phyloP scores from a whole-genome alignment of 2,329 filamentous ascomycete genomes.

The Hymenoscyphus fructigenus region DNA sequence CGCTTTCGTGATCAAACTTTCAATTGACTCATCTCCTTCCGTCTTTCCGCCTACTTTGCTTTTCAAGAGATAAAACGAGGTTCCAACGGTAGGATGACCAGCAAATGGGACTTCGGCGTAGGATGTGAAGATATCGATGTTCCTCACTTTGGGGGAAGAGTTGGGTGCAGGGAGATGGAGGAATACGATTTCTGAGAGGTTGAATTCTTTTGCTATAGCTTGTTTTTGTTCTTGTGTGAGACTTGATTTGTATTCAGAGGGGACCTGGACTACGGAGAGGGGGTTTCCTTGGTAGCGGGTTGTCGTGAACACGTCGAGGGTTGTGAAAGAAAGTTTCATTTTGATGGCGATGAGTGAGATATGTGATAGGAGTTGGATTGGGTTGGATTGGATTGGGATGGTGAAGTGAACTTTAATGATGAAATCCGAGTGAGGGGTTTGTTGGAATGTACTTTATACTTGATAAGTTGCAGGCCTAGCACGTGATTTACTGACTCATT shows the following conservation, averaged over 20 bases:
- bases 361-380: not conserved
- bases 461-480: too few species aligned
- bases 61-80: slow-evolving; percentile 47
- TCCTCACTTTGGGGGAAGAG: slow-evolving; percentile 36
- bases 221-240: slow-evolving; percentile 56
- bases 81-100: slow-evolving; percentile 61
- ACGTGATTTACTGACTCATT: too few species aligned
- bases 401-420: not conserved
- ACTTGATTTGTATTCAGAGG: slow-evolving; percentile 36
- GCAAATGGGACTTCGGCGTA: slow-evolving; percentile 58
- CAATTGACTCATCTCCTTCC: slow-evolving; percentile 26
- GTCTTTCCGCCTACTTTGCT: not conserved
- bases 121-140: slow-evolving; percentile 60
- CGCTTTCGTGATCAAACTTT: slow-evolving; percentile 51
- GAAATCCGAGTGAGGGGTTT: not conserved
- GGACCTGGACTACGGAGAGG: slow-evolving; percentile 58
- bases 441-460: too few species aligned
- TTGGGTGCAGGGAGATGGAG: slow-evolving; percentile 45
- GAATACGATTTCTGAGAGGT: slow-evolving; percentile 64
- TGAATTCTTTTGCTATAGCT: slow-evolving; percentile 60
- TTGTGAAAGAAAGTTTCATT: slow-evolving; percentile 38
- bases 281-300: slow-evolving; percentile 57
- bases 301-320: slow-evolving; percentile 58
- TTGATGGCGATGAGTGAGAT: not conserved
- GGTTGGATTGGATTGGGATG: not conserved